Evolutionary conservation across 306 rosid species (phyloP).

Genomic region (Dalbergia cochinchinensis): DNA sequence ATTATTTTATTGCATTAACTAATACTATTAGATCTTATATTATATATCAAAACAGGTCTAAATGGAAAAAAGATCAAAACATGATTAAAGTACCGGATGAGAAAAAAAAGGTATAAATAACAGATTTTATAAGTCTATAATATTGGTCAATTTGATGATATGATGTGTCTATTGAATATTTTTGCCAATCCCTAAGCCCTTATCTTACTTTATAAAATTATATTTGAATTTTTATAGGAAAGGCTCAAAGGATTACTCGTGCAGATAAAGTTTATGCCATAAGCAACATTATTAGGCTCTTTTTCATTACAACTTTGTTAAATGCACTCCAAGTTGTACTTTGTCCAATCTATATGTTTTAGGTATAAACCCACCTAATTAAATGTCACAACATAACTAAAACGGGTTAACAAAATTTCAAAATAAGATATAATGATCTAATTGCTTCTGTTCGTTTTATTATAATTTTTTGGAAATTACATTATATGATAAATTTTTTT

Average conservation of each 20-base stretch:
- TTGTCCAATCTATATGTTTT: background rate
- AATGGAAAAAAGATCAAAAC: background rate
- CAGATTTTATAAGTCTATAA: background rate
- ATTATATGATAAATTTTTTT: no score
- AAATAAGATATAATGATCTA: background rate
- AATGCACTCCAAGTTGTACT: constrained; percentile 26
- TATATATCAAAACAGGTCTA: no score
- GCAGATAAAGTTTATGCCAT: background rate
- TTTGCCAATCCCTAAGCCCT: background rate
- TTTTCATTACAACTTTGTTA: background rate
- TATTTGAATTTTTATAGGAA: background rate
- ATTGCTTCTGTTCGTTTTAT: background rate
- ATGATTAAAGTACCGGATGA: background rate
- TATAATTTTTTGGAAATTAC: background rate
- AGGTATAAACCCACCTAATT: background rate
- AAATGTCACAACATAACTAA: background rate
- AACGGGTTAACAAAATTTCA: background rate
- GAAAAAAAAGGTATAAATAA: background rate
- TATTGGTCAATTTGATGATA: background rate
- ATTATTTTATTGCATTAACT: no score
- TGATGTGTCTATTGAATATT: background rate
- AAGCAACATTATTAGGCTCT: background rate
- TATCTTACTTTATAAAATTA: background rate
- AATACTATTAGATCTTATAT: no score
- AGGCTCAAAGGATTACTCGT: background rate